Evolutionary conservation across 2,329 filamentous ascomycete species (phyloP).

Genomic region (Microdochium nivale): DNA sequence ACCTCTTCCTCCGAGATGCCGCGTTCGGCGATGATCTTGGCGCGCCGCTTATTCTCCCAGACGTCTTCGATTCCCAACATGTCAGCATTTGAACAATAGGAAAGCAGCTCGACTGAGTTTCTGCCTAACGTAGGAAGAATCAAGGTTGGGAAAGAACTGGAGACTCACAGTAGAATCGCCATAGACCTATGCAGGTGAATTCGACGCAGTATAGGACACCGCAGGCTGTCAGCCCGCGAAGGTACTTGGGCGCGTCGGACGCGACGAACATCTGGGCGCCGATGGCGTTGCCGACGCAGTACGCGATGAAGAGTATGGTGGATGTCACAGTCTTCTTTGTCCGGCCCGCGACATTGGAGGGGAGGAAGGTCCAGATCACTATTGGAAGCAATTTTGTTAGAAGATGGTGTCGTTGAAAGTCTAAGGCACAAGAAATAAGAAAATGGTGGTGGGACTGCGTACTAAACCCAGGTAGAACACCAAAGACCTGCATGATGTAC

Average conservation of each 20-base stretch:
- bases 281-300: constrained; percentile 9
- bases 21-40: constrained; percentile 10
- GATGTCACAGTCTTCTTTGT: constrained; percentile 12
- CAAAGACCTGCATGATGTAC: constrained; percentile 19
- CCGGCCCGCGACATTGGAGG: constrained; percentile 14
- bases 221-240: constrained; percentile 12
- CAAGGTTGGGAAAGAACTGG: too few relatives aligned
- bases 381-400: not conserved
- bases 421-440: not conserved
- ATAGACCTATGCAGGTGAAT: constrained; percentile 13
- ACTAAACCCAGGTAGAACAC: constrained; percentile 16
- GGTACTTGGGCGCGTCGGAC: constrained; percentile 9
- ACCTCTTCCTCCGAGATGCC: constrained; percentile 16
- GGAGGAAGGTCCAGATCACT: constrained; percentile 23
- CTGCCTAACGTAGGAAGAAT: too few relatives aligned
- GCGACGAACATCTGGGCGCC: constrained; percentile 14
- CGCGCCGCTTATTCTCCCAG: constrained; percentile 16
- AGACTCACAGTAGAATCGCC: constrained; percentile 17
- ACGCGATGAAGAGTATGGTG: constrained; percentile 9
- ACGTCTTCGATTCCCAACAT: constrained; percentile 10
- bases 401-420: not conserved
- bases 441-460: constrained; percentile 3
- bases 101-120: too few relatives aligned
- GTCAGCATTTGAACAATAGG: not conserved
- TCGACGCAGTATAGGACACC: constrained; percentile 15